These are phyloP conservation scores for Rhododendron williamsianum DNA, from an alignment of 148 eudicot species.

Conservation along the genomic window DNA sequence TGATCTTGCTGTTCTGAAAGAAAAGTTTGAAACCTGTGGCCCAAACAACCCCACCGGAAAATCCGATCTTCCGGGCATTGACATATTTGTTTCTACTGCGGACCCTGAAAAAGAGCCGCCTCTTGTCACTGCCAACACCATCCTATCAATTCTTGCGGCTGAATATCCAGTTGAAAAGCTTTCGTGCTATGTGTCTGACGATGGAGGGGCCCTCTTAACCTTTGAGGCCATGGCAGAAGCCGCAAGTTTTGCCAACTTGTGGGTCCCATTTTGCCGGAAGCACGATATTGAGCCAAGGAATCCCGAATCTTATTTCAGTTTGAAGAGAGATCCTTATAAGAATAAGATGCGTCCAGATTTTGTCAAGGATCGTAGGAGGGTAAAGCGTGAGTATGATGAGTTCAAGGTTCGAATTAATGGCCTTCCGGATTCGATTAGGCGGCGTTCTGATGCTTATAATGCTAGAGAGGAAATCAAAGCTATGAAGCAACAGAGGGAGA, in stretches of 20 bases:
- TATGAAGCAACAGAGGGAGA: conserved; percentile 68
- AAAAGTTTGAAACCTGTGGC: conserved; percentile 66
- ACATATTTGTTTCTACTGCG: conserved; percentile 85
- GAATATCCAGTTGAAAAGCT: conserved; percentile 93
- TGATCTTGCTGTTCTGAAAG: conserved; percentile 68
- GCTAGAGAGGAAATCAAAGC: conserved; percentile 90
- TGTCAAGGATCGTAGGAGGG: conserved; percentile 87
- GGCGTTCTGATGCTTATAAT: conserved; percentile 88
- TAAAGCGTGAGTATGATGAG: conserved; percentile 93
- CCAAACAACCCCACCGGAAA: conserved; percentile 70
- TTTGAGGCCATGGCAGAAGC: conserved; percentile 98
- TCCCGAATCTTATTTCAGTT: conserved; percentile 69
- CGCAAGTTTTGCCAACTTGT: conserved; percentile 85
- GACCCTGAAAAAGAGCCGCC: conserved; percentile 97
- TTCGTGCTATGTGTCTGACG: conserved; percentile 90
- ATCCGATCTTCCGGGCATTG: conserved; percentile 91
- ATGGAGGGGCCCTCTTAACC: conserved; percentile 84
- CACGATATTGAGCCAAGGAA: conserved; percentile 86
- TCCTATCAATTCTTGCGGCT: conserved; percentile 75
- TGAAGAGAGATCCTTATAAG: conserved; percentile 84
- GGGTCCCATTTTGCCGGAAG: conserved; percentile 93
- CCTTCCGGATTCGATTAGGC: conserved; percentile 80
- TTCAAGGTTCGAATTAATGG: conserved; percentile 90
- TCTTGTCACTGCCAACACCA: conserved; percentile 85
- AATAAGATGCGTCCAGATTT: conserved; percentile 74